Percentiles rank a stretch among this genome's conserved stretches.
phyloP scores from a whole-genome alignment of 148 eudicot species.

The Amaranthus cruentus region DNA sequence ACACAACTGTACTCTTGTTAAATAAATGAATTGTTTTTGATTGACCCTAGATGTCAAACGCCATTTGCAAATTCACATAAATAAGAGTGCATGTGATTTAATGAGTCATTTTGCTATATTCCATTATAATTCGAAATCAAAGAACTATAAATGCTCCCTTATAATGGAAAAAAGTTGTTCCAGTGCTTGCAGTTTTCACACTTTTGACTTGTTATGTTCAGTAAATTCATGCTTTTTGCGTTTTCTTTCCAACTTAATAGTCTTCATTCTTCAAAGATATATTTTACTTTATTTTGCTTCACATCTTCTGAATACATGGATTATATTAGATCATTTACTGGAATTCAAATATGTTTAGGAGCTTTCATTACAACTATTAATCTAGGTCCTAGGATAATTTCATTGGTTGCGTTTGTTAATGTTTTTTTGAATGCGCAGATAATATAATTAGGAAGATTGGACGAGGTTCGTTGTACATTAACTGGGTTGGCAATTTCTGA shows the following conservation, averaged over 20 bases:
- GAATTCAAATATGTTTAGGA: neutral
- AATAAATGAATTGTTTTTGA: no score
- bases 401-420: neutral
- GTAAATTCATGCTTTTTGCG: neutral
- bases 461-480: conserved; percentile 41
- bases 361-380: neutral
- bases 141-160: no score
- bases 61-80: no score
- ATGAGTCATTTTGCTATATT: no score
- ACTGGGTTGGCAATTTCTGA: neutral
- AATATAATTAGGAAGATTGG: conserved; percentile 73
- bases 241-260: neutral
- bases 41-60: no score
- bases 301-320: neutral
- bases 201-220: conserved; percentile 5
- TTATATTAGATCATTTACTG: neutral
- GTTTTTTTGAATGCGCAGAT: conserved; percentile 37
- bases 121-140: no score
- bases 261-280: neutral
- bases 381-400: neutral
- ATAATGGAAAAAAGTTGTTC: neutral
- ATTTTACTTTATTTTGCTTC: neutral
- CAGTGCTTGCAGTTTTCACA: neutral
- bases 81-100: no score
- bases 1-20: no score